These are phyloP conservation scores for Cystobasidium pallidum DNA, from an alignment of 1,284 basidiomycete genomes.

Conservation along the genomic window DNA sequence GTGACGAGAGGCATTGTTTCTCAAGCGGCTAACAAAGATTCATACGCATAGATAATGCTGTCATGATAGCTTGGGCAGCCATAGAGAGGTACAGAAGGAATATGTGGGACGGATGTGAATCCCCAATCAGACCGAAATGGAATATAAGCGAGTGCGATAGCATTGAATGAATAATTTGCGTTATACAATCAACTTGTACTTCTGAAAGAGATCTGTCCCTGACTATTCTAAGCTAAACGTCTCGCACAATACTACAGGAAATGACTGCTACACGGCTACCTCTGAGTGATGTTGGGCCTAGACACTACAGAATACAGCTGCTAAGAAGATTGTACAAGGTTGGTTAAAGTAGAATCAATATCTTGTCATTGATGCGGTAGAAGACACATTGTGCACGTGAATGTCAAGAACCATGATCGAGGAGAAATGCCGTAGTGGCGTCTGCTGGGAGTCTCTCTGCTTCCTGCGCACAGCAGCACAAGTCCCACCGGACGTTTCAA, in stretches of 20 bases:
- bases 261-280: no score
- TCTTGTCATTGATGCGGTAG: not conserved
- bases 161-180: no score
- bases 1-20: not conserved
- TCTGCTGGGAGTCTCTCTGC: not conserved
- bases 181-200: not conserved
- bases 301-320: no score
- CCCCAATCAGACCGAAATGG: slow-evolving; percentile 67
- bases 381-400: slow-evolving; percentile 6
- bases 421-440: not conserved
- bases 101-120: slow-evolving; percentile 60
- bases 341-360: no score
- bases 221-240: no score
- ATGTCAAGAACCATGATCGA: not conserved
- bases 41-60: slow-evolving; percentile 76
- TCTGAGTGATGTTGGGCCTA: no score
- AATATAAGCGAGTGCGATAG: slow-evolving; percentile 64
- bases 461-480: not conserved
- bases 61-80: slow-evolving; percentile 90
- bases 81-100: slow-evolving; percentile 72
- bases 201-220: no score
- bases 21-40: not conserved
- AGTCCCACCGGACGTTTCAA: not conserved
- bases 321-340: no score
- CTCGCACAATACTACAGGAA: no score